These are phyloP conservation scores for Tricholoma flavovirens DNA, from an alignment of 768 basidiomycete genomes.

Conservation along the genomic window DNA sequence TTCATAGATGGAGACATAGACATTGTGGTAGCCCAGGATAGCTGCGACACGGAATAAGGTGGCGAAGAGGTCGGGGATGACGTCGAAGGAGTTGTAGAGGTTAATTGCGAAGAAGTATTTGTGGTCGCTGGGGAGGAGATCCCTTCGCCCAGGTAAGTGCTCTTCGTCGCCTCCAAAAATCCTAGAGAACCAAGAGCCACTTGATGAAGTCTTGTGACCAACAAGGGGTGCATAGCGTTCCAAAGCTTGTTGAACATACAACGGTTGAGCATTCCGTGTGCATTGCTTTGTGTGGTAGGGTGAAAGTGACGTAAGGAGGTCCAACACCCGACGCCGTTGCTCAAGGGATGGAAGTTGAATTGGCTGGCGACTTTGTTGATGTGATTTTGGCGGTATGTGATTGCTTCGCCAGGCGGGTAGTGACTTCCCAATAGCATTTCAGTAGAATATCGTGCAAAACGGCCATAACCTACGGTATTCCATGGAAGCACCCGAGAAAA, in stretches of 20 bases:
- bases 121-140: constrained; percentile 57
- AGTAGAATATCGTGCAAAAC: constrained; percentile 1
- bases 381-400: constrained; percentile 44
- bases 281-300: constrained; percentile 94
- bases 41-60: constrained; percentile 92
- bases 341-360: constrained; percentile 73
- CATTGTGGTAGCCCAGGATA: constrained; percentile 94
- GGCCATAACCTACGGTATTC: constrained; percentile 27
- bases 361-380: constrained; percentile 52
- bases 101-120: constrained; percentile 99
- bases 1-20: constrained; percentile 98
- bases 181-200: constrained; percentile 55
- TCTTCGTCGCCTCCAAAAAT: constrained; percentile 42
- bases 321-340: constrained; percentile 81
- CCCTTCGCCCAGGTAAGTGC: constrained; percentile 31
- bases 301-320: constrained; percentile 80
- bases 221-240: constrained; percentile 83
- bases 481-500: constrained; percentile 48
- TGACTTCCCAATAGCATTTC: constrained; percentile 14
- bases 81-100: constrained; percentile 97
- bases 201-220: constrained; percentile 62
- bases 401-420: constrained; percentile 50
- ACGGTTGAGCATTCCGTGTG: constrained; percentile 74
- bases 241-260: constrained; percentile 78
- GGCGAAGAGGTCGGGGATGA: constrained; percentile 95